Evolutionary conservation across 2,329 filamentous ascomycete genomes (phyloP).

Genomic region (Ophiostoma populinum): DNA sequence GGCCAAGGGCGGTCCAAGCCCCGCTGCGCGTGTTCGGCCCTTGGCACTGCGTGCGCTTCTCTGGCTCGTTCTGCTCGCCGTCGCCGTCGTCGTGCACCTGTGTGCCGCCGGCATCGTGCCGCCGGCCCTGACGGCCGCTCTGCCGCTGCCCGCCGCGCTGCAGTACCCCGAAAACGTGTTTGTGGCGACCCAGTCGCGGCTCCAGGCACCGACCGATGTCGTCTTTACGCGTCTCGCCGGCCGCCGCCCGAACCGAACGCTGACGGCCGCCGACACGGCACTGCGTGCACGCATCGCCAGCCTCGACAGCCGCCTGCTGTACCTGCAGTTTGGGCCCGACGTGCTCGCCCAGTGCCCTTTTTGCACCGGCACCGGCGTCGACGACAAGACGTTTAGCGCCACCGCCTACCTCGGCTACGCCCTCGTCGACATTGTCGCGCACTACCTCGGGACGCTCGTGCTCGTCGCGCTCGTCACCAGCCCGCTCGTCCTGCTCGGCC

Average conservation of each 20-base stretch:
- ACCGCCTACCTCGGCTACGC: conserved; percentile 66
- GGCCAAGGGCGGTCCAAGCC: conserved; percentile 16
- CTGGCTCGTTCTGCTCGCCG: conserved; percentile 35
- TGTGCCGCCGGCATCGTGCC: conserved; percentile 6
- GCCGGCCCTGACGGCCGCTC: conserved; percentile 24
- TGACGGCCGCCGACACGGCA: conserved; percentile 43
- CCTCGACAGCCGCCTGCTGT: conserved; percentile 58
- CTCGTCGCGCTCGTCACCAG: conserved; percentile 60
- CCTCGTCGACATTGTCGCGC: conserved; percentile 51
- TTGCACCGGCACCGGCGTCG: conserved; percentile 30
- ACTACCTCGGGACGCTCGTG: conserved; percentile 66
- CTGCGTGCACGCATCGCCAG: conserved; percentile 53
- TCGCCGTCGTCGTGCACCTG: conserved; percentile 6
- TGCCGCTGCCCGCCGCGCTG: conserved; percentile 41
- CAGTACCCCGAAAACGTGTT: conserved; percentile 69
- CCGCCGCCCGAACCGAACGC: conserved; percentile 26
- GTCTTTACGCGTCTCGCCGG: conserved; percentile 59
- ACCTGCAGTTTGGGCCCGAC: conserved; percentile 65
- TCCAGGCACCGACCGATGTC: conserved; percentile 72
- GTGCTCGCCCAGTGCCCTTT: conserved; percentile 64
- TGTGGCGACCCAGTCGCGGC: conserved; percentile 54
- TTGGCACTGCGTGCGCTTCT: conserved; percentile 37
- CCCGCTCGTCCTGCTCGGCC: conserved; percentile 38
- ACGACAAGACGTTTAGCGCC: conserved; percentile 11
- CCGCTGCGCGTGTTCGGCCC: conserved; percentile 31